These are phyloP conservation scores for Piper longum DNA, from an alignment of 164 flowering plant genomes.

Conservation along the genomic window DNA sequence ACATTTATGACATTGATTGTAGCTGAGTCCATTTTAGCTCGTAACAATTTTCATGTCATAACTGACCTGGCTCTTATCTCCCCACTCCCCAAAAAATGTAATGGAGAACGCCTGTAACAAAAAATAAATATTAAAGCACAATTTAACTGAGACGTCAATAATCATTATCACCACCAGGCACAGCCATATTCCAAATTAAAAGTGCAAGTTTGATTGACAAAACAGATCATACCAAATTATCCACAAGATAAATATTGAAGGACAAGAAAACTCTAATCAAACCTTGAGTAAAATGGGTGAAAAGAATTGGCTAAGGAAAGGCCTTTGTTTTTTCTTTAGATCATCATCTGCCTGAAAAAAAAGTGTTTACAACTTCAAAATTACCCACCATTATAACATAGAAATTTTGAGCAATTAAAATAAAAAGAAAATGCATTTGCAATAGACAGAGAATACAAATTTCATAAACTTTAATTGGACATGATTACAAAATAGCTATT, in stretches of 20 bases:
- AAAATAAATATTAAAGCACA: neutral
- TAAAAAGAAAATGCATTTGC: too few species aligned
- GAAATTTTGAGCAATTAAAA: too few species aligned
- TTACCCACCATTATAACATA: too few species aligned
- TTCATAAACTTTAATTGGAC: too few species aligned
- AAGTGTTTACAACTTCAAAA: neutral
- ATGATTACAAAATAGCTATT: too few species aligned
- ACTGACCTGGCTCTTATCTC: constrained; percentile 96
- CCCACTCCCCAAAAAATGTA: constrained; percentile 98
- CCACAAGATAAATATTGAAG: too few species aligned
- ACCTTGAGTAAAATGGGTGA: constrained; percentile 95
- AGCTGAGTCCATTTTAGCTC: neutral
- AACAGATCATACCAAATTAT: neutral
- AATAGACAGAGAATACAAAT: too few species aligned
- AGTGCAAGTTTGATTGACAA: too few species aligned
- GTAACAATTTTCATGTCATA: neutral
- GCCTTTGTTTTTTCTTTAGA: constrained; percentile 54
- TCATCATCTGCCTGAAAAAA: constrained; percentile 61
- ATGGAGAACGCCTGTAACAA: constrained; percentile 87
- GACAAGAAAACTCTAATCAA: neutral
- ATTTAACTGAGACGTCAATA: neutral
- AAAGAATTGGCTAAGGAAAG: constrained; percentile 62
- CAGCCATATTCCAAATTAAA: neutral
- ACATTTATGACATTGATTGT: too few species aligned
- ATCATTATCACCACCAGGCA: too few species aligned